Conservation (phyloP, 1,284 basidiomycete species). For the Blastosporella zonata region DNA sequence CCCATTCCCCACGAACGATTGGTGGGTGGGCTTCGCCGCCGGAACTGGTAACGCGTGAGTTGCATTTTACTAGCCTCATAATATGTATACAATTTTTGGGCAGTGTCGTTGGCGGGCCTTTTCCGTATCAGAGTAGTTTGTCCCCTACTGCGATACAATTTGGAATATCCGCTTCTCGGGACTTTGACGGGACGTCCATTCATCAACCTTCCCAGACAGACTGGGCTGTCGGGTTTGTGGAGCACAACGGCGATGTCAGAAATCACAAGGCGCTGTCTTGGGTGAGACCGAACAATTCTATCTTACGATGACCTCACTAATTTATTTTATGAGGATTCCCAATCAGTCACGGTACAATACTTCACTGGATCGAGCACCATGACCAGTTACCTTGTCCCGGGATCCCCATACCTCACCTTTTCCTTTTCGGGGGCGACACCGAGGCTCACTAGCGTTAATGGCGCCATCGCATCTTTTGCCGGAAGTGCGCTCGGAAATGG, state of each 20-base stretch:
- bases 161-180: constrained; percentile 28
- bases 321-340: constrained; percentile 25
- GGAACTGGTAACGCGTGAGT: constrained; percentile 27
- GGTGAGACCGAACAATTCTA: constrained; percentile 19
- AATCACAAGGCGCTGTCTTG: constrained; percentile 32
- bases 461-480: constrained; percentile 28
- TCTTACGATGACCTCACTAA: neutral
- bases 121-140: constrained; percentile 30
- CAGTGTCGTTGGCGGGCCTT: constrained; percentile 31
- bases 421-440: constrained; percentile 28
- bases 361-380: constrained; percentile 29
- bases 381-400: constrained; percentile 31
- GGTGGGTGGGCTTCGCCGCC: constrained; percentile 35
- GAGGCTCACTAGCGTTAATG: constrained; percentile 27
- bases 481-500: constrained; percentile 23
- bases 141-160: constrained; percentile 27
- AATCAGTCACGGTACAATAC: constrained; percentile 33
- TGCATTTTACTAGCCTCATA: neutral
- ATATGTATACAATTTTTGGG: neutral
- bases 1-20: constrained; percentile 33
- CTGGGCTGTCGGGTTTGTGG: constrained; percentile 30
- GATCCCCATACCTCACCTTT: constrained; percentile 34
- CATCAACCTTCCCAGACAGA: constrained; percentile 31
- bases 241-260: constrained; percentile 27
- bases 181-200: constrained; percentile 32